Evolutionary conservation across 2,329 filamentous ascomycete species (phyloP).

Genomic region (Trichoderma lentiforme): DNA sequence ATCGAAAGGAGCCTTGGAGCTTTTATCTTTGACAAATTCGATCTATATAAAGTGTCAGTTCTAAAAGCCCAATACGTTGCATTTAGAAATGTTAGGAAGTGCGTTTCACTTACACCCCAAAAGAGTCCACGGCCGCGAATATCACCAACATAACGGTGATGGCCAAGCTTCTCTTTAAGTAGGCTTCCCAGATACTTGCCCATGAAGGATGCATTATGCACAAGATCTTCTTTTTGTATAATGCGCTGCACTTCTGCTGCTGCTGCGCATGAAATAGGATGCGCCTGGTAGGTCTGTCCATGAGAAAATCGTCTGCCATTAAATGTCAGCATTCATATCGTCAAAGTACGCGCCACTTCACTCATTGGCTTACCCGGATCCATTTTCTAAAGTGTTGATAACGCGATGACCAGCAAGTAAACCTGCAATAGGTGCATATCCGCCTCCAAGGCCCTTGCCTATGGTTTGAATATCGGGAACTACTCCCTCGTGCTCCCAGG

Average conservation of each 20-base stretch:
- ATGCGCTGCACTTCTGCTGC: slow-evolving; percentile 36
- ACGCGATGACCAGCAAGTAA: not conserved
- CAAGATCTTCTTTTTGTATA: slow-evolving; percentile 53
- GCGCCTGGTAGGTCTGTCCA: slow-evolving; percentile 29
- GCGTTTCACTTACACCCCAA: slow-evolving; percentile 34
- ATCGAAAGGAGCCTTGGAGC: slow-evolving; percentile 36
- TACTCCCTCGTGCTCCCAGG: slow-evolving; percentile 58
- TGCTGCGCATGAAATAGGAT: slow-evolving; percentile 25
- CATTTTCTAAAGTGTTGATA: not conserved
- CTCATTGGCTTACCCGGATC: not conserved
- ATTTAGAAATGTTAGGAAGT: not conserved
- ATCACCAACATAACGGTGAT: slow-evolving; percentile 53
- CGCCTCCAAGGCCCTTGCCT: slow-evolving; percentile 64
- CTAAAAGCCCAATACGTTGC: not conserved
- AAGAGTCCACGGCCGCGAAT: slow-evolving; percentile 58
- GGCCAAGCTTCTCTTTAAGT: slow-evolving; percentile 19
- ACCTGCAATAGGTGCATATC: slow-evolving; percentile 56
- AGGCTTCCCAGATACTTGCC: not conserved
- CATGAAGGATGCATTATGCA: slow-evolving; percentile 54
- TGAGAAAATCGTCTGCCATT: not conserved
- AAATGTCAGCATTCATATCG: not conserved
- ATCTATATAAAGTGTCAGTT: not conserved
- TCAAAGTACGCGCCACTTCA: not conserved
- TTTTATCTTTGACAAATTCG: slow-evolving; percentile 43
- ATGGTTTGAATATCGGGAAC: slow-evolving; percentile 62